Conservation (phyloP, 2,329 filamentous ascomycete species). For the Penicillium expansum region DNA sequence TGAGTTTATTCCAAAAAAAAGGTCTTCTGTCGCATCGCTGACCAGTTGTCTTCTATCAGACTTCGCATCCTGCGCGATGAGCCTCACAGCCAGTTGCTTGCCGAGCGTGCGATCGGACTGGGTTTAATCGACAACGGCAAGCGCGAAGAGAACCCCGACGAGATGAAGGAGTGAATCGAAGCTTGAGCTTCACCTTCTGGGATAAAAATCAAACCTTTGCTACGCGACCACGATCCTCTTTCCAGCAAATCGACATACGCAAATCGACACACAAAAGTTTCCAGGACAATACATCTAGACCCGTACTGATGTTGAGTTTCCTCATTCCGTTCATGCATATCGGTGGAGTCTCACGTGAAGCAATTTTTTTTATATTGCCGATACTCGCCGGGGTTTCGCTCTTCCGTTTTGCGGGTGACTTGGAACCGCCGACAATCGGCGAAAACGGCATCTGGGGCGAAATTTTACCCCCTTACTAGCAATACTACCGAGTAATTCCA, state of each 20-base stretch:
- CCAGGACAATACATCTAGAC: constrained; percentile 1
- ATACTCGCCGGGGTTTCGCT: constrained; percentile 27
- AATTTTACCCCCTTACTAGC: constrained; percentile 33
- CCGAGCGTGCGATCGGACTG: constrained; percentile 75
- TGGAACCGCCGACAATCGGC: constrained; percentile 32
- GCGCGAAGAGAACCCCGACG: constrained; percentile 37
- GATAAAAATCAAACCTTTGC: constrained; percentile 9
- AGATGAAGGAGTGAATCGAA: constrained; percentile 42
- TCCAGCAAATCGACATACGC: constrained; percentile 7
- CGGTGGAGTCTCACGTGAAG: constrained; percentile 25
- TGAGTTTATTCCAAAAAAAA: constrained; percentile 34
- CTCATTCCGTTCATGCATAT: constrained; percentile 9
- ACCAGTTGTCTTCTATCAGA: constrained; percentile 46
- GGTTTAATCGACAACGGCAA: constrained; percentile 63
- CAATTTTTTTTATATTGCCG: constrained; percentile 30
- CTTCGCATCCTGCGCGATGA: constrained; percentile 78
- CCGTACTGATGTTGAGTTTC: constrained; percentile 1
- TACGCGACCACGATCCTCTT: constrained; percentile 13
- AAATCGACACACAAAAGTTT: constrained; percentile 9
- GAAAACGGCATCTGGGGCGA: constrained; percentile 21
- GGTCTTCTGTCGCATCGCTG: constrained; percentile 5
- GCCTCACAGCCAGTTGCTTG: constrained; percentile 80
- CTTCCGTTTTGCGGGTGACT: constrained; percentile 29
- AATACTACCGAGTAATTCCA: constrained; percentile 25
- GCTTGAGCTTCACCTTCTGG: not conserved